Percentiles rank a stretch among this genome's conserved stretches.
Conservation (phyloP, 2,329 filamentous ascomycete genomes). For the Dactylellina sp. region DNA sequence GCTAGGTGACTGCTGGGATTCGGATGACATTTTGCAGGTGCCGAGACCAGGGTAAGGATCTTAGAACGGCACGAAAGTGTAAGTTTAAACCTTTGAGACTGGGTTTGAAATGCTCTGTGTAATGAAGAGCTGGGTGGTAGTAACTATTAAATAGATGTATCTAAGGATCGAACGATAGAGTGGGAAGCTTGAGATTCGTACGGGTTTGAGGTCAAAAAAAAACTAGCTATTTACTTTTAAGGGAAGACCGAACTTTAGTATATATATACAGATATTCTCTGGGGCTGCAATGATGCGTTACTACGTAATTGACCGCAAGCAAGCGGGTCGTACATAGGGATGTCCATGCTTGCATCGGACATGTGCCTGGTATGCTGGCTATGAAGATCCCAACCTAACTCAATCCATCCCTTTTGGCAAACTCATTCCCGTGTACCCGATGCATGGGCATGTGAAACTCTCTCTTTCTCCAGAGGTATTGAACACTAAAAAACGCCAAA, state of each 20-base stretch:
- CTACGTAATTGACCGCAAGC: slow-evolving; percentile 29
- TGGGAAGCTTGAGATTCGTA: no score
- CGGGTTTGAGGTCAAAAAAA: no score
- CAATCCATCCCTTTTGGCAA: background rate
- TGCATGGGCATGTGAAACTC: background rate
- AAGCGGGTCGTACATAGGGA: background rate
- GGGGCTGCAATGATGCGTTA: slow-evolving; percentile 9
- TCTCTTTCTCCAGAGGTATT: background rate
- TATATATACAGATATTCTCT: background rate
- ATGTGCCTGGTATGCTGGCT: background rate
- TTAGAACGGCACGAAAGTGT: no score
- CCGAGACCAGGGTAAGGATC: background rate
- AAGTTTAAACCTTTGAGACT: no score
- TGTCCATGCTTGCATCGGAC: slow-evolving; percentile 5
- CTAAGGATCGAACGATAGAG: no score
- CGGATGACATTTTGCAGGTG: background rate
- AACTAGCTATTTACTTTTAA: no score
- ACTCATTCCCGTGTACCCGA: background rate
- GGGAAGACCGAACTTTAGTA: background rate
- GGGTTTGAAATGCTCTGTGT: no score
- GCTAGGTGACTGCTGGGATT: background rate
- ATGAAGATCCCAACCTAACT: slow-evolving; percentile 23
- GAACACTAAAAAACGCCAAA: slow-evolving; percentile 17
- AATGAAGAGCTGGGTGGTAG: no score
- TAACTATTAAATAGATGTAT: background rate